A percentile compares a stretch with the other conserved stretches of the same genome.
These are phyloP conservation scores for Phytophthora nicotianae DNA, from an alignment of 352 stramenopile genomes.

Conservation along the genomic window DNA sequence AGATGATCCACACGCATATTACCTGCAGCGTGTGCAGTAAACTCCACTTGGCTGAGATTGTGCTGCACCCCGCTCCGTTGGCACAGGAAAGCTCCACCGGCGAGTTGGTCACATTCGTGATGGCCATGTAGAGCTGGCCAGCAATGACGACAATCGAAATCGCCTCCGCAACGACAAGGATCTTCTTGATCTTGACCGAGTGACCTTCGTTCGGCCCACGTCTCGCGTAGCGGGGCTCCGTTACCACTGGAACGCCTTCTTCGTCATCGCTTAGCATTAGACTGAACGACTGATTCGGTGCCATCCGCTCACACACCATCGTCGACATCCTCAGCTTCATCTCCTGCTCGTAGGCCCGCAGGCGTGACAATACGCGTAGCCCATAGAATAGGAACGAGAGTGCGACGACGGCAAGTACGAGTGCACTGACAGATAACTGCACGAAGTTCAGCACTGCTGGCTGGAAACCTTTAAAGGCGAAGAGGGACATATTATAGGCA, in stretches of 20 bases:
- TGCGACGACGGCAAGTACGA: constrained; percentile 22
- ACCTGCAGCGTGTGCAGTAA: constrained; percentile 43
- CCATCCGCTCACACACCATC: constrained; percentile 31
- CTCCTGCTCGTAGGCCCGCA: constrained; percentile 33
- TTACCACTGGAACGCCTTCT: constrained; percentile 26
- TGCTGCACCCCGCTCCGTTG: constrained; percentile 54
- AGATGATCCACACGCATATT: constrained; percentile 32
- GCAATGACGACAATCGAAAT: constrained; percentile 33
- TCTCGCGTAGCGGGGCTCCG: constrained; percentile 17
- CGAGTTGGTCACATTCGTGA: constrained; percentile 30
- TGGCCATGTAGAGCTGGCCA: constrained; percentile 49
- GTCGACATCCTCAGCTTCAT: constrained; percentile 32
- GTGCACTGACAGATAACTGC: constrained; percentile 36
- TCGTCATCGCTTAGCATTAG: constrained; percentile 34
- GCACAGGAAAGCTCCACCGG: constrained; percentile 55
- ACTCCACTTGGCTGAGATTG: constrained; percentile 35
- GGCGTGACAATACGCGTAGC: constrained; percentile 30
- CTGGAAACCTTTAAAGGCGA: constrained; percentile 43
- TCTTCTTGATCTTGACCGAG: constrained; percentile 38
- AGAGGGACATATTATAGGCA: constrained; percentile 29
- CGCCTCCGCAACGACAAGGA: constrained; percentile 27
- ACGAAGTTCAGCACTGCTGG: constrained; percentile 29
- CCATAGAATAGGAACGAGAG: constrained; percentile 36
- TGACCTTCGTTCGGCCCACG: constrained; percentile 22
- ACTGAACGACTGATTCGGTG: constrained; percentile 30